Conservation (phyloP, 2,329 filamentous ascomycete species). For the Cadophora sp. region DNA sequence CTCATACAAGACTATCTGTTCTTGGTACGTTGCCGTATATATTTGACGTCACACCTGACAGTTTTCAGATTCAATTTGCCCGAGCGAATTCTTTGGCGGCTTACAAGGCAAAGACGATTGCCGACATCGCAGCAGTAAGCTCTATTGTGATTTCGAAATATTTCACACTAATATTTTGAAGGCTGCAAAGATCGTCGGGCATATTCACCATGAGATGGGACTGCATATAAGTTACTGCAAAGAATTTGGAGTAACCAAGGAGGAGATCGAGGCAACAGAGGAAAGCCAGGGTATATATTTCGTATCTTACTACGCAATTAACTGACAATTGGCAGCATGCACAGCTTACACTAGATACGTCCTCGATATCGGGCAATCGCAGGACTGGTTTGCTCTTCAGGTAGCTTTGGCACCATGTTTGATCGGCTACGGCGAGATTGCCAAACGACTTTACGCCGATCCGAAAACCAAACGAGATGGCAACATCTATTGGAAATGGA, state of each 20-base stretch:
- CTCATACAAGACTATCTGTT: slow-evolving; percentile 94
- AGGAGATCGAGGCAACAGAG: slow-evolving; percentile 74
- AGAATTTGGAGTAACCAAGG: slow-evolving; percentile 76
- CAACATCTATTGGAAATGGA: slow-evolving; percentile 89
- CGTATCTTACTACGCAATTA: neutral
- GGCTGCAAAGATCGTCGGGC: slow-evolving; percentile 74
- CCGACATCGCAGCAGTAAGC: slow-evolving; percentile 73
- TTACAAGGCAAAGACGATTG: slow-evolving; percentile 80
- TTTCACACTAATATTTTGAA: slow-evolving; percentile 40
- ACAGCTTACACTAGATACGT: slow-evolving; percentile 87
- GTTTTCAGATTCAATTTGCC: slow-evolving; percentile 77
- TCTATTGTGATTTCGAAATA: neutral
- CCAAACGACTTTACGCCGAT: slow-evolving; percentile 70
- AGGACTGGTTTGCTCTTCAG: slow-evolving; percentile 88
- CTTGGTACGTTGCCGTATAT: slow-evolving; percentile 60
- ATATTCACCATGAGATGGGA: slow-evolving; percentile 80
- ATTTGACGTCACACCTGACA: neutral
- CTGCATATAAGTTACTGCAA: slow-evolving; percentile 85
- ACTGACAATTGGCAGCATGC: slow-evolving; percentile 58
- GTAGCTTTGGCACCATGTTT: slow-evolving; percentile 85
- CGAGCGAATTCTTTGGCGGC: slow-evolving; percentile 84
- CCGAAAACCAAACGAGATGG: slow-evolving; percentile 64
- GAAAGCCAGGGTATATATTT: slow-evolving; percentile 70
- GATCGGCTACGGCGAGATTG: slow-evolving; percentile 86
- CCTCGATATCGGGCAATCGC: slow-evolving; percentile 84